Base-by-base conservation (phyloP, 2,329 filamentous ascomycete genomes). In the Endoconidiophora laricicola region DNA sequence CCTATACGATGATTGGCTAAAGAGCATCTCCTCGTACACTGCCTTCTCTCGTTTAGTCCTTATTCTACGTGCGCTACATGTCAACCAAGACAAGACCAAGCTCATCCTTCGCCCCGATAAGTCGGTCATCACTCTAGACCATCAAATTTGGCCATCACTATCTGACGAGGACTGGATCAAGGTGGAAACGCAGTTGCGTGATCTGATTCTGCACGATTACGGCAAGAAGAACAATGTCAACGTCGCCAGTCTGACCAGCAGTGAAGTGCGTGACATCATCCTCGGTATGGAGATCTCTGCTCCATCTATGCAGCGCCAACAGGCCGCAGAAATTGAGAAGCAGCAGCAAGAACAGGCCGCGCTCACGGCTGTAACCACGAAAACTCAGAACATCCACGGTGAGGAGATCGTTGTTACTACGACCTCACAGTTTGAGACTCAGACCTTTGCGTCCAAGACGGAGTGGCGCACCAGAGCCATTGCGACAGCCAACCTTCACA, bases 201-300 rank as follows among this genome's bases (percentile, higher is more conserved):
- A 98, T 70, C 70, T 98, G 56, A 98, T 98, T 59, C 63, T 98
- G 57, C 95, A 96, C 58, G 91, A 98, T 63, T 98, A 98, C 62
- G 91, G 91, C 62, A 98, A 96, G 77, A 98, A 98, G 76, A 98
- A 98, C 72, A 98, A 96, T 58, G 91, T 98, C 70, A 98, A 98
- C 59, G 90, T 91, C 10, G 93, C 93, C 14, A 94, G 87, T 63
- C 73, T 98, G 66, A 98, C 91, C 1, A 94, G 80, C 62, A 94
- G 85, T 59, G 91, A 98, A 76, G 91, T 98, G 46, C 81, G 91
- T 59, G 91, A 98, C 61, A 96, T 98, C 60, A 98, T 98, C 59
- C 69, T 98, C 55, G 91, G 91, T 74, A 98, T 98, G 93, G 93
- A 98, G 64, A 98, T 98, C 53, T 94, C 86, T 53, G 93, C 91